These are phyloP conservation scores for Catunica adiposa DNA, from an alignment of 2,329 filamentous ascomycete species.

Conservation along the genomic window DNA sequence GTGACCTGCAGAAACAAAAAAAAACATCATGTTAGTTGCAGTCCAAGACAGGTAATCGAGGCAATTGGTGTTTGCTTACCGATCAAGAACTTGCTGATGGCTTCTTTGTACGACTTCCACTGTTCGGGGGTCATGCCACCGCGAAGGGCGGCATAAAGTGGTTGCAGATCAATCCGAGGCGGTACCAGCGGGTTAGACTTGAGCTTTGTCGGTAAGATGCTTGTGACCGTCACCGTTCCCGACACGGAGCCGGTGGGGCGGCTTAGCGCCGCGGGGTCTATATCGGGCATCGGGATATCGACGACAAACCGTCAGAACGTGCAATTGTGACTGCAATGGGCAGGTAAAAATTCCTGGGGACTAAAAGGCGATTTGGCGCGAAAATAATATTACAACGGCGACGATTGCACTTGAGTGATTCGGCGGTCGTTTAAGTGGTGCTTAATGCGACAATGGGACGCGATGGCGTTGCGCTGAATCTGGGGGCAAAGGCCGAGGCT, in stretches of 20 bases:
- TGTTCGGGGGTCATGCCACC: conserved; percentile 41
- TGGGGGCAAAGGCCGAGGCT: conserved; percentile 11
- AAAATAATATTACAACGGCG: no score
- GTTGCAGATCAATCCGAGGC: conserved; percentile 50
- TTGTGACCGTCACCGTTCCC: conserved; percentile 26
- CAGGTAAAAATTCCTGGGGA: no score
- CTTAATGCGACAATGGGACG: conserved; percentile 10
- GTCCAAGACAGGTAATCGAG: not conserved
- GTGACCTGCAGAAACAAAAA: conserved; percentile 6
- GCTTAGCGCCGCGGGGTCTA: conserved; percentile 53
- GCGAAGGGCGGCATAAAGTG: conserved; percentile 46
- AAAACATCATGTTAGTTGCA: not conserved
- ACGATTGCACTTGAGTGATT: no score
- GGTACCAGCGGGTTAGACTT: conserved; percentile 48
- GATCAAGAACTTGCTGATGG: conserved; percentile 44
- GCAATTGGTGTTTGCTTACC: conserved; percentile 25
- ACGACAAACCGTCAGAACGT: not conserved
- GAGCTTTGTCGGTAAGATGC: conserved; percentile 26
- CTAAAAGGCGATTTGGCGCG: no score
- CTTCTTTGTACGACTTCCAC: conserved; percentile 48
- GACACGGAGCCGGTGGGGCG: conserved; percentile 40
- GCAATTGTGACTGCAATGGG: conserved; percentile 7
- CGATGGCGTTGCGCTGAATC: conserved; percentile 15
- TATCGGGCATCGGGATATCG: conserved; percentile 40
- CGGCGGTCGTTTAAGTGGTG: no score